A percentile compares a stretch with the other conserved stretches of the same genome.
Conservation (phyloP, 345 rosid species). For the Moringa oleifera region DNA sequence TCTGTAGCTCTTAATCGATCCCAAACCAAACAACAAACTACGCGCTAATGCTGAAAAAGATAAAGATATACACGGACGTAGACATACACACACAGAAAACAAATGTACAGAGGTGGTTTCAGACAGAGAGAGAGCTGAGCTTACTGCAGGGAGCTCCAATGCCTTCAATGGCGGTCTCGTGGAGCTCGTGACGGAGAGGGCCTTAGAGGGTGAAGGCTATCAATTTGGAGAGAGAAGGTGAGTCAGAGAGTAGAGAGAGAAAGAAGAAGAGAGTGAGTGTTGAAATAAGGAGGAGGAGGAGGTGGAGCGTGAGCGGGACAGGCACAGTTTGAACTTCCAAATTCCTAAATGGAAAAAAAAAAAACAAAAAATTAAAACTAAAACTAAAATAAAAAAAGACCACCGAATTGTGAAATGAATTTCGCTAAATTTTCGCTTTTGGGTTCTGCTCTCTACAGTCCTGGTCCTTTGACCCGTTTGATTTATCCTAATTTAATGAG, state of each 20-base stretch:
- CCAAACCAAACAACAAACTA: conserved; percentile 11
- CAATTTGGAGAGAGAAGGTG: conserved; percentile 15
- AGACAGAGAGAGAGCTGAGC: conserved; percentile 18
- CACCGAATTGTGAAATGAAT: no score
- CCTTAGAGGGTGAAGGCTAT: neutral
- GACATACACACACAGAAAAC: neutral
- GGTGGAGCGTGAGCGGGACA: conserved; percentile 46
- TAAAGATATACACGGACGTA: neutral
- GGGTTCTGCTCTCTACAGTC: no score
- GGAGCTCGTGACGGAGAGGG: conserved; percentile 14
- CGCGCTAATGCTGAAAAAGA: conserved; percentile 9
- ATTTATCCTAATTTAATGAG: no score
- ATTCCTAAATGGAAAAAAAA: neutral
- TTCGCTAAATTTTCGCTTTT: no score
- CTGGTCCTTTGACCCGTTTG: no score
- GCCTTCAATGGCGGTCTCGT: conserved; percentile 20
- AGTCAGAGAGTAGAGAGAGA: no score
- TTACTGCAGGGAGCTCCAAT: conserved; percentile 33
- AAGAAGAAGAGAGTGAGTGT: conserved; percentile 19
- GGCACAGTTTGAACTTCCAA: conserved; percentile 50
- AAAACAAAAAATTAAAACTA: neutral
- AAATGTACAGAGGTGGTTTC: neutral
- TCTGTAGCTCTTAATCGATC: conserved; percentile 11
- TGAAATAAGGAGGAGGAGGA: conserved; percentile 31
- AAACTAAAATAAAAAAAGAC: neutral